phyloP scores from a whole-genome alignment of 2,329 filamentous ascomycete species.

The Whalleya microplaca region DNA sequence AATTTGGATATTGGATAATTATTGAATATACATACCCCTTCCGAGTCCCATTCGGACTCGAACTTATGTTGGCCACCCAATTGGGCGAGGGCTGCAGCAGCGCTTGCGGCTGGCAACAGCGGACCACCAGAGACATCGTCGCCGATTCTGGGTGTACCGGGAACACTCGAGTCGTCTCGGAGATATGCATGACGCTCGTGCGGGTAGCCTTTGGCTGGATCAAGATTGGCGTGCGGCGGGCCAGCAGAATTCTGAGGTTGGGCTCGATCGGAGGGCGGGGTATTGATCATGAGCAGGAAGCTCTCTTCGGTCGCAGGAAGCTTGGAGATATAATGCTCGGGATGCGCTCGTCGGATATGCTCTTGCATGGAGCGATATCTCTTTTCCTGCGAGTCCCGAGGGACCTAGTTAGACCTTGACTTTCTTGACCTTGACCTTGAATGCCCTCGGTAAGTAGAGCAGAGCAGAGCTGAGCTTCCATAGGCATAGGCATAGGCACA shows the following conservation, averaged over 20 bases:
- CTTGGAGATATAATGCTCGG: slow-evolving; percentile 96
- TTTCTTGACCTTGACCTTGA: too few relatives aligned
- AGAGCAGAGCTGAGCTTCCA: too few relatives aligned
- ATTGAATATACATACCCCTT: slow-evolving; percentile 74
- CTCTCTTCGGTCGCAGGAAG: slow-evolving; percentile 97
- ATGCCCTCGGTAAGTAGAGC: too few relatives aligned
- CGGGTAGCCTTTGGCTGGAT: slow-evolving; percentile 52
- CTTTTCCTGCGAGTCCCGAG: slow-evolving; percentile 70
- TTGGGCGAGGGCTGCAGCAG: slow-evolving; percentile 85
- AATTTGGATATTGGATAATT: slow-evolving; percentile 9
- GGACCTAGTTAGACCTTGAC: slow-evolving; percentile 27
- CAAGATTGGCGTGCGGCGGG: slow-evolving; percentile 32
- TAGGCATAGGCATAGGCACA: too few relatives aligned
- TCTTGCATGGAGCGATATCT: slow-evolving; percentile 99
- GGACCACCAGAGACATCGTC: slow-evolving; percentile 71
- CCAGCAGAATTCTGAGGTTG: slow-evolving; percentile 46
- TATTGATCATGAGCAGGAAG: slow-evolving; percentile 95
- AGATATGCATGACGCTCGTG: slow-evolving; percentile 69
- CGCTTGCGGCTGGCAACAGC: slow-evolving; percentile 70
- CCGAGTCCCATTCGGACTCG: slow-evolving; percentile 77
- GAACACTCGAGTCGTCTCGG: slow-evolving; percentile 67
- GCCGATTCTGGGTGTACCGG: slow-evolving; percentile 68
- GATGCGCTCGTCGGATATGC: slow-evolving; percentile 96
- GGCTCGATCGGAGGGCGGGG: slow-evolving; percentile 75
- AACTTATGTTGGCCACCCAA: slow-evolving; percentile 73